Conservation (phyloP, 2,329 filamentous ascomycete species). For the Penicillium thymicola region DNA sequence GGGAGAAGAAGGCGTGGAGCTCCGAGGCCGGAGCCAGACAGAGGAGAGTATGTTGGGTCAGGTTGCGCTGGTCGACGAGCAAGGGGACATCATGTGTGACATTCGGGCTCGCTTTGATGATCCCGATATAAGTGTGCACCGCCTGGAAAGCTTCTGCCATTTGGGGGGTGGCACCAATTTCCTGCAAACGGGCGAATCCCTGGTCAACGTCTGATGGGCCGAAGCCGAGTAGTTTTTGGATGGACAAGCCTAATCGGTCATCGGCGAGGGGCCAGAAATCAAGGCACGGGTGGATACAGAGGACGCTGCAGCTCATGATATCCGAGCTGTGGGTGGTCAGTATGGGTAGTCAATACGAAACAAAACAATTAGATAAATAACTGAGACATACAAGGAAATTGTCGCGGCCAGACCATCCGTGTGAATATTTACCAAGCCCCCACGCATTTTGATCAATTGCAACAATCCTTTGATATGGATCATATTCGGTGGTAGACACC, state of each 20-base stretch:
- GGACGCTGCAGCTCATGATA: constrained; percentile 26
- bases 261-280: constrained; percentile 27
- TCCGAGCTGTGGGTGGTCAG: constrained; percentile 25
- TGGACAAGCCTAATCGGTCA: constrained; percentile 14
- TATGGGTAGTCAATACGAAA: neutral
- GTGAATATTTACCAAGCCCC: constrained; percentile 36
- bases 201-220: constrained; percentile 24
- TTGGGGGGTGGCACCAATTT: constrained; percentile 27
- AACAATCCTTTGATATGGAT: constrained; percentile 36
- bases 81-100: constrained; percentile 21
- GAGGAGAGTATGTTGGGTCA: constrained; percentile 37
- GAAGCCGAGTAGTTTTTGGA: constrained; percentile 29
- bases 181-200: constrained; percentile 22
- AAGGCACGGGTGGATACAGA: constrained; percentile 25
- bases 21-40: constrained; percentile 28
- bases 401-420: constrained; percentile 37
- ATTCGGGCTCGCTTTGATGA: constrained; percentile 25
- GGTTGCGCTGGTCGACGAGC: constrained; percentile 39
- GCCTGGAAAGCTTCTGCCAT: constrained; percentile 33
- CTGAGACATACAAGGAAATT: constrained; percentile 36
- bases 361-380: neutral
- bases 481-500: constrained; percentile 33
- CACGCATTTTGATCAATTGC: constrained; percentile 36
- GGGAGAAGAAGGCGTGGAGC: constrained; percentile 15
- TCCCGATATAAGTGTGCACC: constrained; percentile 31